Evolutionary conservation across 148 eudicot genomes (phyloP).

Genomic region (Heliamphora exappendiculata): DNA sequence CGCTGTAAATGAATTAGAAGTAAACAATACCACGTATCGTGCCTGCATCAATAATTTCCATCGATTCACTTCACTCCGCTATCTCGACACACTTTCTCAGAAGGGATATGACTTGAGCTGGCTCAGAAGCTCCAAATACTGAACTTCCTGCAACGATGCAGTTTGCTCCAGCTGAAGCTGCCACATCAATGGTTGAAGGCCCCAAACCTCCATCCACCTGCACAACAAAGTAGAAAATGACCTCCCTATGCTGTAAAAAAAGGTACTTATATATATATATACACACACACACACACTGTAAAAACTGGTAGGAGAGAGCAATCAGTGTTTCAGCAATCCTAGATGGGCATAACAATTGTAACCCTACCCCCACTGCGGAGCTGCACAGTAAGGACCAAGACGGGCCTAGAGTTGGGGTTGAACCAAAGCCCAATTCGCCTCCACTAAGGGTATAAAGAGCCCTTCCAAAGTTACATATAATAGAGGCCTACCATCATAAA

Average conservation of each 20-base stretch:
- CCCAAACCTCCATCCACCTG: slow-evolving; percentile 97
- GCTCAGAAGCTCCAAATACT: slow-evolving; percentile 82
- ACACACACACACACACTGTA: too few species aligned
- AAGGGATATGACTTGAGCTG: slow-evolving; percentile 73
- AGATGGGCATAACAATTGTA: too few species aligned
- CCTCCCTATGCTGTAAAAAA: too few species aligned
- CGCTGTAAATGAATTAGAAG: not conserved
- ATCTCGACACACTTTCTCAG: slow-evolving; percentile 59
- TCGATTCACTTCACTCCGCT: slow-evolving; percentile 25
- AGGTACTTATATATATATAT: too few species aligned
- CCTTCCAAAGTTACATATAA: not conserved
- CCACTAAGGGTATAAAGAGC: not conserved
- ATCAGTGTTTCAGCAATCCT: too few species aligned
- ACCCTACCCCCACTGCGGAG: too few species aligned
- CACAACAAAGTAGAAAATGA: not conserved
- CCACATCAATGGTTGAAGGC: slow-evolving; percentile 73
- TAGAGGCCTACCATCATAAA: not conserved
- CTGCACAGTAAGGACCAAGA: too few species aligned
- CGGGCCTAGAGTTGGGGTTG: not conserved
- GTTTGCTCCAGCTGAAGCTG: slow-evolving; percentile 91
- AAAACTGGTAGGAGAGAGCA: not conserved
- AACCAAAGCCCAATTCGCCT: not conserved
- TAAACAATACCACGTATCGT: slow-evolving; percentile 8
- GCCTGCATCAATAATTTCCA: slow-evolving; percentile 11
- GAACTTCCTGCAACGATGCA: slow-evolving; percentile 97